Percentiles rank a stretch among this genome's conserved stretches.
These are phyloP conservation scores for Talaromyces wortmannii DNA, from an alignment of 495 filamentous ascomycete genomes.

Conservation along the genomic window DNA sequence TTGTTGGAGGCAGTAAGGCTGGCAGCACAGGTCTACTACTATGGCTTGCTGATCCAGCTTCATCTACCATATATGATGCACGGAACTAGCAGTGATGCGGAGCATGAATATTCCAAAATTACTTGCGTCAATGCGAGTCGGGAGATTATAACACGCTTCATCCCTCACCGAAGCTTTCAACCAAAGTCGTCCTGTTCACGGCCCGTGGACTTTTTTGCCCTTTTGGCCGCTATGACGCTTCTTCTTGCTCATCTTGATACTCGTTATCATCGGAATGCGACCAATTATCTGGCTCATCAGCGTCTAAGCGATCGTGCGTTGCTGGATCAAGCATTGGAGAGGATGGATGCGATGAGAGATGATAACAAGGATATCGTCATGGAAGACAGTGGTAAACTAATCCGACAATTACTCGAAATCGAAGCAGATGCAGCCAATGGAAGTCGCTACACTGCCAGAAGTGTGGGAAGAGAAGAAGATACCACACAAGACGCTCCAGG, in stretches of 20 bases:
- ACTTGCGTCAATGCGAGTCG: conserved; percentile 35
- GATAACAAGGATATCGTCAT: conserved; percentile 24
- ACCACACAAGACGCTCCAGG: conserved; percentile 1
- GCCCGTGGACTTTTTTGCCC: not conserved
- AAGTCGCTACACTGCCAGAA: conserved; percentile 1
- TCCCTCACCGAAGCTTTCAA: conserved; percentile 1
- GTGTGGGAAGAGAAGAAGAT: conserved; percentile 9
- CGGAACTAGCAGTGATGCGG: not conserved
- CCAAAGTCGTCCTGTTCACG: not conserved
- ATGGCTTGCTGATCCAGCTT: conserved; percentile 21
- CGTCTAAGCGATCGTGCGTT: conserved; percentile 32
- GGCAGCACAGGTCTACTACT: conserved; percentile 28
- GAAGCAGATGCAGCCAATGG: conserved; percentile 21
- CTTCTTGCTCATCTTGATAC: not conserved
- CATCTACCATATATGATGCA: conserved; percentile 19
- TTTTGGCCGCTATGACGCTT: not conserved
- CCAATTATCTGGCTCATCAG: conserved; percentile 29
- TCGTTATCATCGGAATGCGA: not conserved
- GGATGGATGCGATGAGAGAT: conserved; percentile 20
- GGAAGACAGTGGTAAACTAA: conserved; percentile 20
- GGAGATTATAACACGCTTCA: conserved; percentile 29
- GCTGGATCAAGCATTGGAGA: conserved; percentile 32
- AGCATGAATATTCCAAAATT: conserved; percentile 21
- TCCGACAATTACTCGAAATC: conserved; percentile 24
- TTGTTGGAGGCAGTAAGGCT: conserved; percentile 3